These are phyloP conservation scores for Nakaseomyces delphensis DNA, from an alignment of 1,139 yeast genomes.

Conservation along the genomic window DNA sequence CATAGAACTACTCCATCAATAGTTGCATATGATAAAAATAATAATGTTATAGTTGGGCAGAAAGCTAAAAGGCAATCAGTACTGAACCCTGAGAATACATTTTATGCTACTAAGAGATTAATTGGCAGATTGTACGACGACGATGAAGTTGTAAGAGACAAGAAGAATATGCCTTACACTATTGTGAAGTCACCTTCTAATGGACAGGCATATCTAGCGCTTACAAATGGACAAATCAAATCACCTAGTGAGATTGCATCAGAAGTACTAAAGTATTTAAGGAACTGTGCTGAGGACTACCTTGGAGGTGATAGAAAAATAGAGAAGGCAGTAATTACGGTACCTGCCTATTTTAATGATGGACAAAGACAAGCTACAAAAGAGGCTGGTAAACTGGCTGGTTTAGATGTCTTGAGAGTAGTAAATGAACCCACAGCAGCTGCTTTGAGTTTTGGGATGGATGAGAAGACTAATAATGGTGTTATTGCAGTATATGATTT, in stretches of 20 bases:
- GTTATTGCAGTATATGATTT: slow-evolving; percentile 69
- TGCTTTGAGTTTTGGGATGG: slow-evolving; percentile 69
- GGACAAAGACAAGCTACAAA: slow-evolving; percentile 74
- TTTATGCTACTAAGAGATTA: slow-evolving; percentile 64
- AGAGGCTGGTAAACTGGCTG: slow-evolving; percentile 58
- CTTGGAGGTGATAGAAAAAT: slow-evolving; percentile 31
- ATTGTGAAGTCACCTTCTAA: slow-evolving; percentile 41
- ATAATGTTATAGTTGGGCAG: slow-evolving; percentile 46
- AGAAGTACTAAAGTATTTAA: slow-evolving; percentile 35
- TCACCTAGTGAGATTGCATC: slow-evolving; percentile 30
- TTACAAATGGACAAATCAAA: slow-evolving; percentile 27
- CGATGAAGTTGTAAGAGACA: slow-evolving; percentile 55
- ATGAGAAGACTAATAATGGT: slow-evolving; percentile 40
- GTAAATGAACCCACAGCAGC: slow-evolving; percentile 80
- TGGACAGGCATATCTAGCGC: slow-evolving; percentile 57
- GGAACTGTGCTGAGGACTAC: slow-evolving; percentile 44
- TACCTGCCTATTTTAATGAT: slow-evolving; percentile 75
- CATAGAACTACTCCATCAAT: slow-evolving; percentile 65
- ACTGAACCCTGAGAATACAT: slow-evolving; percentile 58
- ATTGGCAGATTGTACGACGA: slow-evolving; percentile 62
- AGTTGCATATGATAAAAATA: slow-evolving; percentile 47
- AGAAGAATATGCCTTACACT: slow-evolving; percentile 45
- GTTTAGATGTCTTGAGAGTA: slow-evolving; percentile 58
- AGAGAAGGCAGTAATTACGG: slow-evolving; percentile 64
- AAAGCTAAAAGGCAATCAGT: slow-evolving; percentile 62